Evolutionary conservation across 768 basidiomycete species (phyloP).

Genomic region (Mycena olivaceomarginata): DNA sequence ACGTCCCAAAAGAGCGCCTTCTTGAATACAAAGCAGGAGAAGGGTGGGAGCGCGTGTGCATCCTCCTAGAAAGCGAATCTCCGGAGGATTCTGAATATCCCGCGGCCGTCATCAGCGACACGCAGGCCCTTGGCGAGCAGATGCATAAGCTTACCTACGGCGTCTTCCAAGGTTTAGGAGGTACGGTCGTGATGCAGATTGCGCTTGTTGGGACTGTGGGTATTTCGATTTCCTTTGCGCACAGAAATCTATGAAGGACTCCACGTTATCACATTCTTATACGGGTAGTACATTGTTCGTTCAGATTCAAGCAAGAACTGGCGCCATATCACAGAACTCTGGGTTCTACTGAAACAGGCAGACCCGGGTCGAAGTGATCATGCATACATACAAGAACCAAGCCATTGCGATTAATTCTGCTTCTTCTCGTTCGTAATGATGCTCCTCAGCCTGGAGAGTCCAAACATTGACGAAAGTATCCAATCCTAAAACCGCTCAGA

Average conservation of each 20-base stretch:
- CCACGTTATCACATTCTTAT: not conserved
- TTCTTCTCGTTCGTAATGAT: constrained; percentile 29
- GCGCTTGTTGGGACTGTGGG: constrained; percentile 42
- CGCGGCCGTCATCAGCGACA: constrained; percentile 19
- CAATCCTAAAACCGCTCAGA: constrained; percentile 20
- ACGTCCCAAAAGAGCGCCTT: constrained; percentile 25
- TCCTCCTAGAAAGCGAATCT: constrained; percentile 31
- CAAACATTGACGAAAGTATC: constrained; percentile 40
- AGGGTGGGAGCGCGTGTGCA: constrained; percentile 40
- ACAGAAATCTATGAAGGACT: constrained; percentile 33
- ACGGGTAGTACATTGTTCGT: not conserved
- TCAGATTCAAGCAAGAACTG: too few relatives aligned
- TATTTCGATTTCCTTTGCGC: constrained; percentile 40
- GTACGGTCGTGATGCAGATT: constrained; percentile 43
- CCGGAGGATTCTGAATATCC: constrained; percentile 22
- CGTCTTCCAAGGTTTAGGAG: constrained; percentile 39
- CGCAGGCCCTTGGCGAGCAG: constrained; percentile 33
- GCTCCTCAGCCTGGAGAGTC: constrained; percentile 28
- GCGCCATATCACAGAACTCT: not conserved
- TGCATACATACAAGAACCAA: constrained; percentile 1
- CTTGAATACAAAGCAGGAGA: constrained; percentile 39
- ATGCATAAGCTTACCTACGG: constrained; percentile 40
- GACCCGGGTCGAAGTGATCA: not conserved
- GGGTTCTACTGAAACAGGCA: not conserved
- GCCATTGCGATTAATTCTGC: not conserved